Evolutionary conservation across 2,329 filamentous ascomycete species (phyloP).

Genomic region (Colletotrichum lini): DNA sequence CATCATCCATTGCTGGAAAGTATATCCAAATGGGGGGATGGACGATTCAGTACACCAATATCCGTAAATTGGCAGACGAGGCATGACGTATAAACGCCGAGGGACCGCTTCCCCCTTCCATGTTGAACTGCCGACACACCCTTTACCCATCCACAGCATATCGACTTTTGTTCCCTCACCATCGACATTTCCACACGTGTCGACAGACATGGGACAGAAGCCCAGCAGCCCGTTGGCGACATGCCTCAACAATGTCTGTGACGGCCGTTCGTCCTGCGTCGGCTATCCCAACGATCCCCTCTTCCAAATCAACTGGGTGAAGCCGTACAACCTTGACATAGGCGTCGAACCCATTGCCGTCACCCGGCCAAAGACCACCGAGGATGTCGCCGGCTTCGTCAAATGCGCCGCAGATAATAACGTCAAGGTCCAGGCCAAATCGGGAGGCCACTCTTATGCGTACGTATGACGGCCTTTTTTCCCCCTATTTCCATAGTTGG

Average conservation of each 20-base stretch:
- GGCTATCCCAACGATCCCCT: conserved; percentile 59
- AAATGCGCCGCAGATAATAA: conserved; percentile 66
- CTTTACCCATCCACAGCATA: not conserved
- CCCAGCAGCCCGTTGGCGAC: conserved; percentile 57
- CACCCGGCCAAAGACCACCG: conserved; percentile 65
- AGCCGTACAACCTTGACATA: conserved; percentile 67
- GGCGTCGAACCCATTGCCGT: conserved; percentile 68
- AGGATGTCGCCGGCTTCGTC: conserved; percentile 70
- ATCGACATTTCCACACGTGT: not conserved
- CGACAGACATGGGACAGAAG: conserved; percentile 58
- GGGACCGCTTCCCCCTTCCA: not conserved
- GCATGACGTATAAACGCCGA: conserved; percentile 24
- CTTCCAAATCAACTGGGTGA: conserved; percentile 65
- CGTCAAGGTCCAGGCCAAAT: conserved; percentile 72
- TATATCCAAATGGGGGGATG: not conserved
- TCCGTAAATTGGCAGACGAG: not conserved
- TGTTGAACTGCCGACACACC: not conserved
- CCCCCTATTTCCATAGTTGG: not conserved
- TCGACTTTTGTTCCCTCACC: not conserved
- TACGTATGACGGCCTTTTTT: conserved; percentile 48
- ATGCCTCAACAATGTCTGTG: conserved; percentile 64
- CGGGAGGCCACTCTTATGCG: conserved; percentile 77
- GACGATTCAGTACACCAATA: conserved; percentile 4
- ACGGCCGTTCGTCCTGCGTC: conserved; percentile 61
- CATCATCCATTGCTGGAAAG: not conserved